Percentiles rank a stretch among this genome's conserved stretches.
Evolutionary conservation across 768 basidiomycete species (phyloP).

Genomic region (Termitomyces sp.): DNA sequence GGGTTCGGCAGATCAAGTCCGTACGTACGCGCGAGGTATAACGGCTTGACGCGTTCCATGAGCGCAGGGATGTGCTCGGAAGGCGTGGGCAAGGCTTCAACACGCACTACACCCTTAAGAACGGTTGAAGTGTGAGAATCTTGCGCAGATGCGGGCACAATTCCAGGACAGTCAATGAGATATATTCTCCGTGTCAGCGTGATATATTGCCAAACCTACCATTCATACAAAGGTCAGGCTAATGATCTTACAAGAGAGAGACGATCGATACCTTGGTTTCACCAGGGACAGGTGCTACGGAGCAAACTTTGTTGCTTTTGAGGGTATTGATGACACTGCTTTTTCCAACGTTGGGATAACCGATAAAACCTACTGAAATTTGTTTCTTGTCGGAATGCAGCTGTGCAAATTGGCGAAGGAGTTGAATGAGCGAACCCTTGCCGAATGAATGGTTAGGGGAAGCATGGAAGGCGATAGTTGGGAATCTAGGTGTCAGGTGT

Average conservation of each 20-base stretch:
- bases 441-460: slow-evolving; percentile 99
- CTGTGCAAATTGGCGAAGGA: slow-evolving; percentile 93
- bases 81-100: slow-evolving; percentile 89
- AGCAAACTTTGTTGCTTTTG: slow-evolving; percentile 96
- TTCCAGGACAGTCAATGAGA: slow-evolving; percentile 98
- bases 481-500: slow-evolving; percentile 89
- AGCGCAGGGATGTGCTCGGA: slow-evolving; percentile 88
- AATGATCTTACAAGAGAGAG: slow-evolving; percentile 10
- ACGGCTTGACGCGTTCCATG: slow-evolving; percentile 86
- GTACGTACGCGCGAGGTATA: slow-evolving; percentile 87
- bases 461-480: slow-evolving; percentile 97
- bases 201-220: slow-evolving; percentile 97
- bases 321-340: slow-evolving; percentile 97
- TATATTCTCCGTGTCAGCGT: slow-evolving; percentile 94
- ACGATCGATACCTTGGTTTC: slow-evolving; percentile 74
- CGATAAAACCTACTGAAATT: slow-evolving; percentile 96
- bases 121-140: slow-evolving; percentile 90
- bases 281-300: slow-evolving; percentile 93
- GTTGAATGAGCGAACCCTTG: slow-evolving; percentile 96
- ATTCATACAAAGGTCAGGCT: neutral
- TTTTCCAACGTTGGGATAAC: slow-evolving; percentile 98
- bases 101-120: slow-evolving; percentile 93
- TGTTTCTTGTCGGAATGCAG: slow-evolving; percentile 99
- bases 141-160: slow-evolving; percentile 89
- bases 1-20: slow-evolving; percentile 59